Percentiles rank a stretch among this genome's conserved stretches.
These are phyloP conservation scores for Aspergillus pseudotamarii DNA, from an alignment of 2,329 filamentous ascomycete species.

Conservation along the genomic window DNA sequence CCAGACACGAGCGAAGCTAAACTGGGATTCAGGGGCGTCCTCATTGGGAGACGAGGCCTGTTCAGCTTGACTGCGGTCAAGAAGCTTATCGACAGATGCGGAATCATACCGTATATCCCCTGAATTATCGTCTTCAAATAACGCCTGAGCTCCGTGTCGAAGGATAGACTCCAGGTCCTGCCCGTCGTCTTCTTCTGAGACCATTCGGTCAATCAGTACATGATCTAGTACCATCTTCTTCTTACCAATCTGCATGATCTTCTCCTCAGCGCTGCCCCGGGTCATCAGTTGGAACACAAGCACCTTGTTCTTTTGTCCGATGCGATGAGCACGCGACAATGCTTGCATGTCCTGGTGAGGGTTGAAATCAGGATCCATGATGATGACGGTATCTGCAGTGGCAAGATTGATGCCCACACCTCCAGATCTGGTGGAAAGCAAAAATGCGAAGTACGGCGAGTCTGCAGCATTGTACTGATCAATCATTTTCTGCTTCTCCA, in stretches of 20 bases:
- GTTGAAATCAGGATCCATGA: constrained; percentile 95
- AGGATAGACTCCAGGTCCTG: constrained; percentile 86
- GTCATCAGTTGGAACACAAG: constrained; percentile 95
- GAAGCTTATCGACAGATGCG: constrained; percentile 79
- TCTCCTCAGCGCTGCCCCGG: constrained; percentile 85
- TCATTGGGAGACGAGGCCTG: constrained; percentile 68
- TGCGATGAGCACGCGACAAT: constrained; percentile 88
- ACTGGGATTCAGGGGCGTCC: constrained; percentile 73
- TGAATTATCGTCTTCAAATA: constrained; percentile 75
- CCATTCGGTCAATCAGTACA: constrained; percentile 89
- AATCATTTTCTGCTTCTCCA: constrained; percentile 92
- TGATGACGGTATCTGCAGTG: constrained; percentile 96
- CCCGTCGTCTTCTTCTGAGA: constrained; percentile 75
- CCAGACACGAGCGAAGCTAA: constrained; percentile 91
- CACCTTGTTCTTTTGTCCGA: constrained; percentile 94
- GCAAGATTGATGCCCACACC: constrained; percentile 98
- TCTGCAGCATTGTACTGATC: constrained; percentile 88
- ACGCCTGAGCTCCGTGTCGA: constrained; percentile 79
- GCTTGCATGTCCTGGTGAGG: constrained; percentile 98
- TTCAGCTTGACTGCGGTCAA: constrained; percentile 84
- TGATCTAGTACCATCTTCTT: constrained; percentile 97
- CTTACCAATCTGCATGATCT: constrained; percentile 92
- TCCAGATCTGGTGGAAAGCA: constrained; percentile 90
- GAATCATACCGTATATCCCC: constrained; percentile 80
- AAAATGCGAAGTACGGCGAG: constrained; percentile 83